Base-by-base conservation (phyloP, 768 basidiomycete genomes). In the Dioszegia aurantiaca region DNA sequence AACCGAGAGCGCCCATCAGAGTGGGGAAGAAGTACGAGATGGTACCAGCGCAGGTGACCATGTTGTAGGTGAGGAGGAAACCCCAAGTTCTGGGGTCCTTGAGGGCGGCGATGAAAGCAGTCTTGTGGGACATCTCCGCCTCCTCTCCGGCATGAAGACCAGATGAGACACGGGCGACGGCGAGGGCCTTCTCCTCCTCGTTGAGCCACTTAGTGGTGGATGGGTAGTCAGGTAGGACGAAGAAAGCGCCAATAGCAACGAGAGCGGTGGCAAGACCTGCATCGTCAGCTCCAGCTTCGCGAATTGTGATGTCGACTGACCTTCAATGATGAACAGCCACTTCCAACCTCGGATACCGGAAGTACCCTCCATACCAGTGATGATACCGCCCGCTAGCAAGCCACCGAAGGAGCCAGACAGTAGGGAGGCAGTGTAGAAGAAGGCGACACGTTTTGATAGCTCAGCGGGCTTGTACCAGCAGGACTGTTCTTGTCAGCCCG, bases 11-110 rank as follows among this genome's bases (percentile, higher is more conserved):
- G 3, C 37, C 60, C 64, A 72, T 70, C 24, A 76, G 53, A n/a
- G 74, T 76, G 14, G 74, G 74, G 69, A 76, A 72, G 64, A 76
- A 76, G 66, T 76, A 74, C 0, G 69, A 71, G 59, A 76, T 76
- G 1, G 72, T 74, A 8, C 70, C 72, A 33, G 61, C 62, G 47
- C 57, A 56, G 57, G 63, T 69, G 49, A 72, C 47, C 17, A 73
- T 46, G 43, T 70, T 64, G 66, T 73, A 72, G 41, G 48, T 52
- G 37, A 72, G 19, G 53, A 69, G 58, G 67, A 74, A 74, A 24
- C 70, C 70, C 61, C 65, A 72, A 14, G 72, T 75, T 55, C 66
- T 69, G 40, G 65, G 69, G 54, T 77, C 75, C 58, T 67, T 66
- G 52, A 70, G 19, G 16, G 75, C 66, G 21, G 56, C 59, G 6